Conservation (phyloP, 73 alveolate species). For the Chromera velia region DNA sequence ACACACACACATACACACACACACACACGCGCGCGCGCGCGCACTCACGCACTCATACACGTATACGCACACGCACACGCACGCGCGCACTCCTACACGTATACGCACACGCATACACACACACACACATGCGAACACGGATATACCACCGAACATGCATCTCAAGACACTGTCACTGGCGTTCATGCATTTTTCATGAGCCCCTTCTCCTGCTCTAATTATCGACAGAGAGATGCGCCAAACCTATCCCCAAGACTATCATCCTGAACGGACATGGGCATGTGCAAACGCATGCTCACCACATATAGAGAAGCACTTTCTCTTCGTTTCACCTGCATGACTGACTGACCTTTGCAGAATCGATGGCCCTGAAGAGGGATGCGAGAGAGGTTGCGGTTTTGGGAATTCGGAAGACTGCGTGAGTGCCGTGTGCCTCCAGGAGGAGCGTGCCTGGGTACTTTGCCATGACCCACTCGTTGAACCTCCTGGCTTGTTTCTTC, state of each 20-base stretch:
- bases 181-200: too few species aligned
- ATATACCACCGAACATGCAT: background rate
- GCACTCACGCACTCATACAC: too few species aligned
- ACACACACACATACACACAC: background rate
- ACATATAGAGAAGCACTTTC: too few species aligned
- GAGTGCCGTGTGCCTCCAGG: background rate
- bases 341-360: background rate
- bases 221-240: too few species aligned
- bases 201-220: too few species aligned
- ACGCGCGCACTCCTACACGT: background rate
- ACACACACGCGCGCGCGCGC: too few species aligned
- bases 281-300: too few species aligned
- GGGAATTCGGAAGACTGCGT: background rate
- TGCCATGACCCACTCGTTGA: background rate
- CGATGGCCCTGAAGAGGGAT: background rate
- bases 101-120: background rate
- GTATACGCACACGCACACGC: background rate
- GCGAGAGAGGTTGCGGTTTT: background rate
- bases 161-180: too few species aligned
- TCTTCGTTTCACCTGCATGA: background rate
- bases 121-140: background rate
- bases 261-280: too few species aligned
- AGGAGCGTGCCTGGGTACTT: background rate
- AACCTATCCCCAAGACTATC: too few species aligned
- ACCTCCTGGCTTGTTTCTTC: background rate